Evolutionary conservation across 768 basidiomycete genomes (phyloP), one percentile per base, ranked within the genome.

Genomic region (Lactarius sanguifluus): DNA sequence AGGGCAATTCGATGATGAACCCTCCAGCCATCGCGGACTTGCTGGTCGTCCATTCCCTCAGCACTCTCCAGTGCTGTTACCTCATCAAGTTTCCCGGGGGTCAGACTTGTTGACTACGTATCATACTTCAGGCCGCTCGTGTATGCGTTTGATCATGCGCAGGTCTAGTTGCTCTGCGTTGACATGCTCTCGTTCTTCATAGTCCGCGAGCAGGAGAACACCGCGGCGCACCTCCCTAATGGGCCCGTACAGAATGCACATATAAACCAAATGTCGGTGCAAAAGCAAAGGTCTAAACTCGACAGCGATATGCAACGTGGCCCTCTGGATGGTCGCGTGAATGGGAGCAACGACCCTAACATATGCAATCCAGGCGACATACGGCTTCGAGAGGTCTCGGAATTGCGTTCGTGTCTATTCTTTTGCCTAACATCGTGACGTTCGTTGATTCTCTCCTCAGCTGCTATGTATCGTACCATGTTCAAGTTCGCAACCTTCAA

Each of bases 401-500:
- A 86, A 54, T 81, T 67, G 43, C 61, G 68, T 94, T 54, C 86
- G 92, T 92, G 69, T 70, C 85, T 73, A 61, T 34, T n/a, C 13
- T 40, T 32, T 25, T n/a, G 25, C 50, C 50, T 25, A 15, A 15
- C 25, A 34, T 28, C 7, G 10, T 36, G 2, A 9, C 38, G 7
- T 20, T 68, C 45, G 36, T 66, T 18, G 55, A 28, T 50, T 8
- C n/a, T 55, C 10, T 41, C 50, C n/a, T 12, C 70, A 96, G 96
- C 93, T 59, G 91, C 94, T 72, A 81, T 87, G 18, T 94, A 90
- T 75, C 85, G 91, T 18, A 79, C 82, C 0, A 78, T 94, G 2
- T 97, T 96, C 83, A 91, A 90, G 72, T 97, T 96, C 70, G 87
- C 87, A 0, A 85, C 90, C 3, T 98, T 98, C 81, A 98, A 98